phyloP scores from a whole-genome alignment of 1,284 basidiomycete genomes.

The Porodaedalea pini region DNA sequence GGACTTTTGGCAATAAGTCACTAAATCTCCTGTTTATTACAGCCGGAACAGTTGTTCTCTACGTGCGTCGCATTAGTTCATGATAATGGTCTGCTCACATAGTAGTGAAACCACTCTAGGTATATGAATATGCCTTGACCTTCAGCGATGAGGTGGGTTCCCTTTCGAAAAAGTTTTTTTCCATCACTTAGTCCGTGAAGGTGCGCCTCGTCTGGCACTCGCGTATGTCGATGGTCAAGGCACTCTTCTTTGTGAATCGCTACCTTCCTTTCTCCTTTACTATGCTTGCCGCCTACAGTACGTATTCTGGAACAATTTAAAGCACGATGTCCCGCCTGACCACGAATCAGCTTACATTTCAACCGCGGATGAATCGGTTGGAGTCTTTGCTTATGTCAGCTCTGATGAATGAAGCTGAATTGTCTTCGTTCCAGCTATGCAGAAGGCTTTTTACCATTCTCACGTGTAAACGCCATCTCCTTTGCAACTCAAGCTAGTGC shows the following conservation, averaged over 20 bases:
- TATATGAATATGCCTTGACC: conserved; percentile 10
- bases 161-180: not conserved
- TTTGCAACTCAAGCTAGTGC: not conserved
- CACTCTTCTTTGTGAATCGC: conserved; percentile 15
- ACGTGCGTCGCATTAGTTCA: not conserved
- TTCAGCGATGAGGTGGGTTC: conserved; percentile 7
- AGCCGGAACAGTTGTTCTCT: conserved; percentile 8
- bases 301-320: not conserved
- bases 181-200: not conserved
- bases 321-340: not conserved
- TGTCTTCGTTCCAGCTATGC: not conserved
- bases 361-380: not conserved
- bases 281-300: not conserved
- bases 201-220: conserved; percentile 12
- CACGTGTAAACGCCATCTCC: not conserved
- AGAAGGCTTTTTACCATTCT: not conserved
- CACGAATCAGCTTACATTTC: not conserved
- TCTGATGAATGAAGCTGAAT: no score
- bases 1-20: not conserved
- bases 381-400: not conserved
- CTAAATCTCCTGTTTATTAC: not conserved
- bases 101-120: not conserved
- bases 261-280: conserved; percentile 9
- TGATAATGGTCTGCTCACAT: not conserved
- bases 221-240: conserved; percentile 8